These are phyloP conservation scores for Colletotrichum higginsianum DNA, from an alignment of 2,329 filamentous ascomycete genomes.

Conservation along the genomic window DNA sequence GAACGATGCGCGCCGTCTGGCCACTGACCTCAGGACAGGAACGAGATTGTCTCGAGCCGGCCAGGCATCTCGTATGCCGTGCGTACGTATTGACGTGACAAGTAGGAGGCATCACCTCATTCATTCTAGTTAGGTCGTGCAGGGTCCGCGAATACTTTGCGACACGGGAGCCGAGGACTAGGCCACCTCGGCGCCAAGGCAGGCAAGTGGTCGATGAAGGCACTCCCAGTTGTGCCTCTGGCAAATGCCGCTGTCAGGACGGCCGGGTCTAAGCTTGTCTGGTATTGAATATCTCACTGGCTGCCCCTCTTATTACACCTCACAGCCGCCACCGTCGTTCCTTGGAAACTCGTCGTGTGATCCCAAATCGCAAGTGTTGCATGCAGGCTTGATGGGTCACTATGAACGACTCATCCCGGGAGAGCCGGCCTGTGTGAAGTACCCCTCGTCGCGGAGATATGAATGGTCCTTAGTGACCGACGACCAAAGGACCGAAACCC, in stretches of 20 bases:
- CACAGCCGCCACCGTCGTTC: constrained; percentile 5
- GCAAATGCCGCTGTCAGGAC: constrained; percentile 27
- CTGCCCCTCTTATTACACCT: constrained; percentile 14
- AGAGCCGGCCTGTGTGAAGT: constrained; percentile 2
- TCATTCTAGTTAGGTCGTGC: not conserved
- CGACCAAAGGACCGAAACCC: too few species aligned
- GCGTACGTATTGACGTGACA: constrained; percentile 1
- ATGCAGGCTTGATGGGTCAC: not conserved
- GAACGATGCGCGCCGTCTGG: constrained; percentile 7
- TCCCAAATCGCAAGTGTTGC: not conserved
- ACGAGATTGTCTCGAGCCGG: constrained; percentile 2
- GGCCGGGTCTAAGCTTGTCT: constrained; percentile 11
- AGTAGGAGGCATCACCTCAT: not conserved
- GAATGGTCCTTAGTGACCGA: not conserved
- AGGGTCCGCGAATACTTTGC: constrained; percentile 9
- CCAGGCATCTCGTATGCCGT: constrained; percentile 4
- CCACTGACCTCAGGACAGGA: constrained; percentile 2
- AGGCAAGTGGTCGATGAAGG: constrained; percentile 14
- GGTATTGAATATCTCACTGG: not conserved
- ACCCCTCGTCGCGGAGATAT: constrained; percentile 2
- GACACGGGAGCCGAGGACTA: not conserved
- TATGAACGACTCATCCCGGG: not conserved
- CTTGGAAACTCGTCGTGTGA: not conserved
- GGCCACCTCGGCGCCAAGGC: not conserved
- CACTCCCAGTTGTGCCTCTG: constrained; percentile 20